Conservation (phyloP, 257 asterid genomes). For the Mitragyna speciosa region DNA sequence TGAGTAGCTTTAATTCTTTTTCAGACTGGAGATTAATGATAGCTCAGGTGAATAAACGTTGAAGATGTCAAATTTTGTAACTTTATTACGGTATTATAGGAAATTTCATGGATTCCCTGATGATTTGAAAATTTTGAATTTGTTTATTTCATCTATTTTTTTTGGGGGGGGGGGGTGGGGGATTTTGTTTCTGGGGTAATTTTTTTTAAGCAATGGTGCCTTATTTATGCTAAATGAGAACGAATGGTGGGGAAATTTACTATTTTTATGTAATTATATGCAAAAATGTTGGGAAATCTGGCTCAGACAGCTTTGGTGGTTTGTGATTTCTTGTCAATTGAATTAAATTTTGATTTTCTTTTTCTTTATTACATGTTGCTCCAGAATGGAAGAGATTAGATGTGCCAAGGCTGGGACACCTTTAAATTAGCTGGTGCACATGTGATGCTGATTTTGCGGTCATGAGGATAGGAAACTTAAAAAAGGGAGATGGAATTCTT, state of each 20-base stretch:
- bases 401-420: conserved; percentile 19
- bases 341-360: conserved; percentile 13
- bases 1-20: conserved; percentile 26
- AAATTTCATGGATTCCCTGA: not conserved
- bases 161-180: too few species aligned
- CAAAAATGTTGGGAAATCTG: conserved; percentile 9
- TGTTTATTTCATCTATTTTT: conserved; percentile 1
- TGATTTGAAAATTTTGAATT: conserved; percentile 1
- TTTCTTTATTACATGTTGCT: conserved; percentile 10
- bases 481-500: conserved; percentile 22
- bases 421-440: conserved; percentile 24
- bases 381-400: conserved; percentile 40
- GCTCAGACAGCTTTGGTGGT: not conserved
- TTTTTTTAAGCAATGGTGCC: not conserved
- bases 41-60: conserved; percentile 41
- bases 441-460: conserved; percentile 21
- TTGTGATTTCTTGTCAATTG: conserved; percentile 21
- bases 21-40: conserved; percentile 22
- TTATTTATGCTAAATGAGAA: not conserved
- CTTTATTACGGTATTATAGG: not conserved
- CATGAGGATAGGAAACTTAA: conserved; percentile 29
- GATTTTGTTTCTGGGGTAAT: not conserved
- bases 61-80: conserved; percentile 18
- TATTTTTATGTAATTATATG: not conserved
- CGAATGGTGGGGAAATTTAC: not conserved